Base-by-base conservation (phyloP, 2,329 filamentous ascomycete genomes). In the Aphanocladium album region DNA sequence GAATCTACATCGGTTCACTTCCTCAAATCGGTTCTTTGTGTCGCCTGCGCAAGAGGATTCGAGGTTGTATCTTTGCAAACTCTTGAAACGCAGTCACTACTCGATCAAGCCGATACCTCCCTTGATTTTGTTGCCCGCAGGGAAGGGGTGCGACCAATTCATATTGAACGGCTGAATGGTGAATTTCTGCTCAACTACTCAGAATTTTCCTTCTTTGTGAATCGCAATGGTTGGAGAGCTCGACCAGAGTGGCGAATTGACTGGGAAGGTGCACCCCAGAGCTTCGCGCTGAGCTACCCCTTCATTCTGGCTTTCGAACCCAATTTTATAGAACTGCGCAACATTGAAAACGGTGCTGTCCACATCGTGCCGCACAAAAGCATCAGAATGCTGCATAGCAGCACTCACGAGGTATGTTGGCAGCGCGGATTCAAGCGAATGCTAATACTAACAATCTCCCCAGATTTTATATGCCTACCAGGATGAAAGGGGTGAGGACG, bases 1-100 rank as follows among this genome's bases (percentile, higher is more conserved):
- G 95, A 99, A 79, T 96, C 93, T n/a, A 93, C 91, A 5, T 97
- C 93, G 43, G 95, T 99, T 45, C 95, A 99, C 76, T 99, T 98
- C 81, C 83, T 99, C 67, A 93, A 95, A 71, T 95, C 90, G 64
- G 99, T 96, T 72, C 84, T 99, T 25, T 99, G 95, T 73, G 95
- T 99, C 63, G 95, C 93, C 50, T 98, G 95, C 72, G 90, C 93
- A 12, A 87, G 92, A 73, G 95, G 95, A 49, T 99, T 99, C 74
- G 95, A 99, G 76, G 93, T 99, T 35, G 95, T 99, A 63, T 95
- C 90, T 62, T 83, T 99, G 39, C 92, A 98, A 74, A 98, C 95
- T 0, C 89, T 97, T n/a, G 95, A 99, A 76, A 96, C 93, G 2
- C 95, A 99, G 76, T 96, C 93, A 23, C 82, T 99, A 25, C 89